Conservation (phyloP, 345 rosid genomes). For the Eucalyptus polybractea region DNA sequence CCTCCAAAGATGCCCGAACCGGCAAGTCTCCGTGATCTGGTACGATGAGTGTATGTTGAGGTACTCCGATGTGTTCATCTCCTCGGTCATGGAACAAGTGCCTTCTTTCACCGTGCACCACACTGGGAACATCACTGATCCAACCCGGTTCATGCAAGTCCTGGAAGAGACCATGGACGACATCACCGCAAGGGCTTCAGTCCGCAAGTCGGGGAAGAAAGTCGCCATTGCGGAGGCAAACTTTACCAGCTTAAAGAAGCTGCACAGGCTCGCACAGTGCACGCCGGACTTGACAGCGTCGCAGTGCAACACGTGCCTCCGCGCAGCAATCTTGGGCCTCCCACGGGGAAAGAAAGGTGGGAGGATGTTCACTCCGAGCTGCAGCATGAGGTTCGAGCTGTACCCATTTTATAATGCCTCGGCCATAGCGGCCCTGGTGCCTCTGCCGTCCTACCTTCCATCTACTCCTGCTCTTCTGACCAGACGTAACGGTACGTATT, state of each 20-base stretch:
- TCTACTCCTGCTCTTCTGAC: not conserved
- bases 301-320: conserved; percentile 16
- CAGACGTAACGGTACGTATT: not conserved
- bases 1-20: conserved; percentile 10
- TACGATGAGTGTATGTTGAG: conserved; percentile 17
- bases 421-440: not conserved
- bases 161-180: not conserved
- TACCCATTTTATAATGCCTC: not conserved
- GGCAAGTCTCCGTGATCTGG: conserved; percentile 2
- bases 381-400: not conserved
- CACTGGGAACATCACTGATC: not conserved
- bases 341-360: not conserved
- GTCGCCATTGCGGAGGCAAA: conserved; percentile 11
- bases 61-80: not conserved
- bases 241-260: not conserved
- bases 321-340: not conserved
- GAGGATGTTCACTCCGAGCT: not conserved
- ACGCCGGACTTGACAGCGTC: conserved; percentile 24
- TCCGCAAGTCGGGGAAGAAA: conserved; percentile 5
- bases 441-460: not conserved
- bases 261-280: conserved; percentile 48
- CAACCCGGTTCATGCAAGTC: not conserved
- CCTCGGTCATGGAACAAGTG: not conserved
- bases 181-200: not conserved
- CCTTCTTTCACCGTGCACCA: not conserved